Evolutionary conservation across 768 basidiomycete genomes (phyloP).

Genomic region (Hortiboletus flavorubellus): DNA sequence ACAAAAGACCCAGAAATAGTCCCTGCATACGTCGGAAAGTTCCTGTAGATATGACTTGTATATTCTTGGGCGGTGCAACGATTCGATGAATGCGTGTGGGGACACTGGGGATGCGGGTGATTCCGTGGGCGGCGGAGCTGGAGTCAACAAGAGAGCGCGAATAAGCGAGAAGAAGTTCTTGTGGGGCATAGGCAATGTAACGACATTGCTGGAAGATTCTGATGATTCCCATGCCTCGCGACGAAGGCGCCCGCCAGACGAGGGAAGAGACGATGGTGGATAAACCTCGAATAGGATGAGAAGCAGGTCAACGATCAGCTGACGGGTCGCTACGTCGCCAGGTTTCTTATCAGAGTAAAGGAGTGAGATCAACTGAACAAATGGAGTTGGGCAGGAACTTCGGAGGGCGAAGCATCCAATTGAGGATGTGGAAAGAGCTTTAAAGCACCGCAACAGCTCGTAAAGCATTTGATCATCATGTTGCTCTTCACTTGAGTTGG

Average conservation of each 20-base stretch:
- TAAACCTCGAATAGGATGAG: slow-evolving; percentile 88
- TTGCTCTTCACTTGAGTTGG: slow-evolving; percentile 80
- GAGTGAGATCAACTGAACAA: slow-evolving; percentile 74
- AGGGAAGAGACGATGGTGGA: slow-evolving; percentile 65
- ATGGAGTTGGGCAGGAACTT: slow-evolving; percentile 86
- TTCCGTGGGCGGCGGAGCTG: slow-evolving; percentile 63
- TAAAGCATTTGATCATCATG: slow-evolving; percentile 94
- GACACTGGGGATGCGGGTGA: slow-evolving; percentile 58
- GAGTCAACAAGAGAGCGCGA: slow-evolving; percentile 70
- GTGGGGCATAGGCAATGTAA: slow-evolving; percentile 72
- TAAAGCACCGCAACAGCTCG: slow-evolving; percentile 90
- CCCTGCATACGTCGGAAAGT: slow-evolving; percentile 85
- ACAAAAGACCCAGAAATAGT: slow-evolving; percentile 97
- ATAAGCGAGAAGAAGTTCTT: slow-evolving; percentile 70
- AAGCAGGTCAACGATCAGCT: slow-evolving; percentile 86
- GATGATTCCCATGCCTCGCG: slow-evolving; percentile 59
- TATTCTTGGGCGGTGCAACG: slow-evolving; percentile 62
- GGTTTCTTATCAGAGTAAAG: slow-evolving; percentile 98
- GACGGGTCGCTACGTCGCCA: slow-evolving; percentile 86
- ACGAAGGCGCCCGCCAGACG: slow-evolving; percentile 37
- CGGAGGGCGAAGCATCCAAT: slow-evolving; percentile 89
- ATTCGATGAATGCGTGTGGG: slow-evolving; percentile 79
- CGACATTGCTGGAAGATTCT: slow-evolving; percentile 44
- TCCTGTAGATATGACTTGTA: slow-evolving; percentile 83
- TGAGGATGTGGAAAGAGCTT: slow-evolving; percentile 86